Evolutionary conservation across 192 early-diverging fungal genomes (phyloP).

Genomic region (Coemansia sp.): DNA sequence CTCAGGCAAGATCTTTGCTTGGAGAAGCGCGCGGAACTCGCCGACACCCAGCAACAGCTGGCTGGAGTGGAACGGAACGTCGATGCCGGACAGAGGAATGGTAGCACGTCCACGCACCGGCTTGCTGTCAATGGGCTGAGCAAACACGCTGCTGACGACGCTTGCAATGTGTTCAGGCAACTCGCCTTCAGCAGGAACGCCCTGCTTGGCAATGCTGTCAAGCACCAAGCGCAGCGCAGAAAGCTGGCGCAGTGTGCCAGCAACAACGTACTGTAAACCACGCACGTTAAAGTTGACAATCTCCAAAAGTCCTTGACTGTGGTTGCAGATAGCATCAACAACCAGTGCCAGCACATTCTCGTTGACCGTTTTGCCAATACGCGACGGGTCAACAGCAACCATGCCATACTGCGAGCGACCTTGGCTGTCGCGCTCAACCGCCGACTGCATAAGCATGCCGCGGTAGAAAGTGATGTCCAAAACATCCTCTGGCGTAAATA

Average conservation of each 20-base stretch:
- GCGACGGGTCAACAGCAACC: constrained; percentile 86
- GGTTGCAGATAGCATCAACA: constrained; percentile 70
- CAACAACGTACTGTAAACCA: constrained; percentile 88
- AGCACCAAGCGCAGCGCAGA: constrained; percentile 77
- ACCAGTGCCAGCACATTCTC: constrained; percentile 67
- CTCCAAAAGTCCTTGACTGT: constrained; percentile 68
- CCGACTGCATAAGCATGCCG: constrained; percentile 94
- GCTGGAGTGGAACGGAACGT: constrained; percentile 87
- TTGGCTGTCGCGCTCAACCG: constrained; percentile 70
- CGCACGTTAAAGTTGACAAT: constrained; percentile 96
- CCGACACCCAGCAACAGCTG: constrained; percentile 77
- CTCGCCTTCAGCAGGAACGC: constrained; percentile 66
- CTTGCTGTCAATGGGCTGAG: constrained; percentile 54
- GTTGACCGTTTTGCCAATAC: constrained; percentile 68
- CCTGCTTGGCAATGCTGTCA: constrained; percentile 70
- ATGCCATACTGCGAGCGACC: constrained; percentile 90
- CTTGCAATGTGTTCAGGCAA: constrained; percentile 70
- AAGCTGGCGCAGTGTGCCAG: constrained; percentile 73
- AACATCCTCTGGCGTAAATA: constrained; percentile 72
- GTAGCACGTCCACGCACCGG: constrained; percentile 81
- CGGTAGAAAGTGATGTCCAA: constrained; percentile 91
- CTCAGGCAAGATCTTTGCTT: constrained; percentile 66
- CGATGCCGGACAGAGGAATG: constrained; percentile 83
- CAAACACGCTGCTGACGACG: constrained; percentile 61
- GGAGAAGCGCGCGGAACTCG: constrained; percentile 80